Evolutionary conservation across 176 grass and related monocot genomes (phyloP).

Genomic region (Saccharum officinarum): DNA sequence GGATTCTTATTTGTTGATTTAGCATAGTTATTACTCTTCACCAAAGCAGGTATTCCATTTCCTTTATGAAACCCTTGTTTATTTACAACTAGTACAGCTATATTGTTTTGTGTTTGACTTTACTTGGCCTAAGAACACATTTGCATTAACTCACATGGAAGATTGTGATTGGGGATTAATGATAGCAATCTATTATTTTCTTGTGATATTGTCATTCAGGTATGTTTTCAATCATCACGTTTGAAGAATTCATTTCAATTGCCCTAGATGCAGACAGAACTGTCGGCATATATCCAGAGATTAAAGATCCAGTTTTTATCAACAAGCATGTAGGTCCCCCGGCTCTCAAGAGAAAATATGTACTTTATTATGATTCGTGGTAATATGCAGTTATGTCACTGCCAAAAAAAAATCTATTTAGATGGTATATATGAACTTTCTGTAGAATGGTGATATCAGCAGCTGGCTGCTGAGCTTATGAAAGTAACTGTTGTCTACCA

Average conservation of each 20-base stretch:
- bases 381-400: conserved; percentile 14
- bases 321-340: conserved; percentile 80
- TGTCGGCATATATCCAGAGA: conserved; percentile 95
- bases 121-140: conserved; percentile 10
- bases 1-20: not conserved
- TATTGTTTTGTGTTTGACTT: not conserved
- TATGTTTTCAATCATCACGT: conserved; percentile 83
- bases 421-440: not conserved
- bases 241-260: conserved; percentile 94
- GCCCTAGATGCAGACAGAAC: conserved; percentile 81
- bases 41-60: not conserved
- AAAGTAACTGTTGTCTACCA: not conserved
- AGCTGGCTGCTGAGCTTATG: not conserved
- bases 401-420: not conserved
- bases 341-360: not conserved
- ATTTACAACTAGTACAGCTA: not conserved
- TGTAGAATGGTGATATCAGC: not conserved
- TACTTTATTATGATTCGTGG: not conserved
- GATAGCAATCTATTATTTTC: conserved; percentile 10
- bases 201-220: conserved; percentile 32
- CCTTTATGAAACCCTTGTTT: not conserved
- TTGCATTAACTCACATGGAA: not conserved
- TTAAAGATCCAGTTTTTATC: conserved; percentile 95
- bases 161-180: conserved; percentile 15
- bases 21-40: conserved; percentile 13